phyloP scores from a whole-genome alignment of 768 basidiomycete species.

The Hericium coralloides region DNA sequence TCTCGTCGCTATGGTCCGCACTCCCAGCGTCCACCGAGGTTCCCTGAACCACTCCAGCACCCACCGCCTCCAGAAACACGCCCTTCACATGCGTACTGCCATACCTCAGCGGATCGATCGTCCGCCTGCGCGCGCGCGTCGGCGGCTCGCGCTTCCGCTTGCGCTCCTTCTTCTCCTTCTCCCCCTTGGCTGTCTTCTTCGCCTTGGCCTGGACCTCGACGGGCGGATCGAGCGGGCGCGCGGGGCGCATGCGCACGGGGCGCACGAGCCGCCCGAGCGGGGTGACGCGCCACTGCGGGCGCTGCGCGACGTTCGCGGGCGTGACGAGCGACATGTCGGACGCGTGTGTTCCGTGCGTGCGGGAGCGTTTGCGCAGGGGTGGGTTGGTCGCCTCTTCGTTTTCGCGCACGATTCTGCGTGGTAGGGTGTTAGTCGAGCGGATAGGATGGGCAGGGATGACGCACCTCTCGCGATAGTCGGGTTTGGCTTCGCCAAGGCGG shows the following conservation, averaged over 20 bases:
- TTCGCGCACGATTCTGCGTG: conserved; percentile 27
- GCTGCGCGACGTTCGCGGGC: conserved; percentile 40
- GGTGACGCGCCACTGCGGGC: conserved; percentile 63
- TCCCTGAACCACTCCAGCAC: not conserved
- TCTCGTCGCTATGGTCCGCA: not conserved
- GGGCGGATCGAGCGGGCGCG: conserved; percentile 36
- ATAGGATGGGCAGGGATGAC: conserved; percentile 4
- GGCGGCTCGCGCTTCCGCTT: conserved; percentile 42
- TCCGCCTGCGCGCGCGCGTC: conserved; percentile 47
- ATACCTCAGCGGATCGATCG: conserved; percentile 68
- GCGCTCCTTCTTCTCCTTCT: conserved; percentile 26
- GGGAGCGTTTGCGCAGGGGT: conserved; percentile 37
- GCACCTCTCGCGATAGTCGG: conserved; percentile 59
- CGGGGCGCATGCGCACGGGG: conserved; percentile 65
- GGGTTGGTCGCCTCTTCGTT: conserved; percentile 21
- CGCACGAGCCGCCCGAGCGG: conserved; percentile 55
- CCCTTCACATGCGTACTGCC: conserved; percentile 66
- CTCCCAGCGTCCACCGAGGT: not conserved
- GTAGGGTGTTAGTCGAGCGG: not conserved
- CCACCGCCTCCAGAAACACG: conserved; percentile 39
- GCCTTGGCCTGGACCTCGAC: conserved; percentile 9
- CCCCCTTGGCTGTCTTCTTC: conserved; percentile 15
- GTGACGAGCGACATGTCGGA: conserved; percentile 60
- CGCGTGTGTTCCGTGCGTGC: conserved; percentile 35
- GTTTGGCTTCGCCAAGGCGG: conserved; percentile 76